phyloP scores from a whole-genome alignment of 441 rosid species.

The Erodium texanum region DNA sequence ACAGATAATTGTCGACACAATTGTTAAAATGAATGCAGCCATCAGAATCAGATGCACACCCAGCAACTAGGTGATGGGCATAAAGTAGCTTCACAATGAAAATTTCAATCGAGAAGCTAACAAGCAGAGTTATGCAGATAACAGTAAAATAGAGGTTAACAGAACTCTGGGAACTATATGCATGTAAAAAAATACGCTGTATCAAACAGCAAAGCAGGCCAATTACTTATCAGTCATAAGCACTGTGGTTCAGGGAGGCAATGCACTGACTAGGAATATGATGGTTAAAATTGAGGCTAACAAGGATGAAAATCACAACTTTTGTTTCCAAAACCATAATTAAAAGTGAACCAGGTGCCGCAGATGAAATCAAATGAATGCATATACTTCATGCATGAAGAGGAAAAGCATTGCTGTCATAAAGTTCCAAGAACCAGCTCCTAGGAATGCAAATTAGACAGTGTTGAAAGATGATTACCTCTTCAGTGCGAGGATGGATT shows the following conservation, averaged over 20 bases:
- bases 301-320: neutral
- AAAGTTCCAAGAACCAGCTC: neutral
- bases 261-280: neutral
- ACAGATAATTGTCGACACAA: neutral
- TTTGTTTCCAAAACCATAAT: neutral
- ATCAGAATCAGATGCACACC: neutral
- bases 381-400: neutral
- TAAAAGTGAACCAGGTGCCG: neutral
- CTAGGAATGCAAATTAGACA: slow-evolving; percentile 4
- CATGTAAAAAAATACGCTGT: neutral
- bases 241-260: neutral
- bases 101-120: neutral
- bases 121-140: neutral
- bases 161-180: neutral
- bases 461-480: slow-evolving; percentile 36
- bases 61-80: slow-evolving; percentile 4
- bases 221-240: neutral
- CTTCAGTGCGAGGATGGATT: slow-evolving; percentile 30
- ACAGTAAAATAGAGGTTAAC: neutral
- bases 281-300: neutral
- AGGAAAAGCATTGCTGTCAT: neutral
- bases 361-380: neutral
- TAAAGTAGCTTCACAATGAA: neutral
- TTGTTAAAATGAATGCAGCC: neutral
- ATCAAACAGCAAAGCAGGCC: neutral